Conservation (phyloP, 2,329 filamentous ascomycete genomes). For the Epichloe festucae region DNA sequence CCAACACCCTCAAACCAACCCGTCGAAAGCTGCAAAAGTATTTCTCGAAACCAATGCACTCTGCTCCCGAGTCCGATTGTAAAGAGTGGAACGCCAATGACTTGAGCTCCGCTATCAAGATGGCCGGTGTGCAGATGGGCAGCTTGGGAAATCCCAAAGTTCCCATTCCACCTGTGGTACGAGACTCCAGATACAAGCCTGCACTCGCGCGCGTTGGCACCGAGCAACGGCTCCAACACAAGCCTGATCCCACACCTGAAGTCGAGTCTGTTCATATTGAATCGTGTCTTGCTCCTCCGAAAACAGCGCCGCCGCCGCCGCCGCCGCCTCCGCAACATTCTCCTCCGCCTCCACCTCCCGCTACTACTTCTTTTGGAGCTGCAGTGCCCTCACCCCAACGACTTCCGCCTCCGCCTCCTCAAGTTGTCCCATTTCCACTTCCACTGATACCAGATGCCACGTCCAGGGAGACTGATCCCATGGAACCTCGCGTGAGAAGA, state of each 20-base stretch:
- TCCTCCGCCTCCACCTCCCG: not conserved
- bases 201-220: too few relatives aligned
- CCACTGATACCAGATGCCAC: not conserved
- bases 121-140: constrained; percentile 6
- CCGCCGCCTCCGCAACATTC: too few relatives aligned
- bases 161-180: not conserved
- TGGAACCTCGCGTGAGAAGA: not conserved
- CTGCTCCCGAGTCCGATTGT: constrained; percentile 14
- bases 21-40: constrained; percentile 19
- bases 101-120: constrained; percentile 4
- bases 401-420: not conserved
- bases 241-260: not conserved
- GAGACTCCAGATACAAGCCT: too few relatives aligned
- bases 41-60: constrained; percentile 16
- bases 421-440: not conserved
- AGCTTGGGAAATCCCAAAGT: constrained; percentile 3
- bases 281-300: not conserved
- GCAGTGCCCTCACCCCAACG: not conserved
- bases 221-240: not conserved
- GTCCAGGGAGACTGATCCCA: constrained; percentile 1
- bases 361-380: not conserved
- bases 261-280: not conserved
- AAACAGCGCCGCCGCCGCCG: not conserved
- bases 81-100: constrained; percentile 14
- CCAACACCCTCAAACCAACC: constrained; percentile 13